Base-by-base conservation (phyloP, 768 basidiomycete genomes). In the Naematelia encephala region DNA sequence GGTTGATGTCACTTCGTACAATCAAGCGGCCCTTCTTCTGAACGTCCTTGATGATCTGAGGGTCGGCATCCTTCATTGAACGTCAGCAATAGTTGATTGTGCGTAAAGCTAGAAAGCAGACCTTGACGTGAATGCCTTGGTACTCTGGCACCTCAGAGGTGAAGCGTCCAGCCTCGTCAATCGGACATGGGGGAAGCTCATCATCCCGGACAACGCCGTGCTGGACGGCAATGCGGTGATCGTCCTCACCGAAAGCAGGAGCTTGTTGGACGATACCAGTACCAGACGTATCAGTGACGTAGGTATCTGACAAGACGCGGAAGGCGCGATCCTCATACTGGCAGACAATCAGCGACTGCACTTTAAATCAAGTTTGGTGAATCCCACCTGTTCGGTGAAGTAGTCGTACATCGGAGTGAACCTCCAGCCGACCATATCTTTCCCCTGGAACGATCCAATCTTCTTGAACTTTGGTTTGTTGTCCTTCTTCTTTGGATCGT, bases 261-360 rank as follows among this genome's bases (percentile, higher is more conserved):
- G 96, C 91, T 79, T 99, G 96, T 76, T 99, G 96, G 27, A 99
- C 96, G 70, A 98, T 93, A 69, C 96, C 96, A 26, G 96, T 99
- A 72, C 96, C 96, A 60, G 91, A 89, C 14, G 85, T 83, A 67
- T 87, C 88, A 2, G 91, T 94, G 49, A 99, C 94, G 75, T 99
- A 99, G 0, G 86, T 87, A 71, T 99, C 96, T 21, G 84, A 82
- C 13, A 99, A 76, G 14, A 99, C 91, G 56, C 87, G 79, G 81
- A 94, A 98, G 0, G 91, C 94, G 67, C 84, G 85, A 74, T 92
- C 91, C 73, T 89, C 88, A 74, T 84, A 98, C 93, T 97, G 60
- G 26, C 30, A 53, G 10, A 48, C 53, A 50, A 50, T 51, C 59
- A 45, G 25, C 8, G 28, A n/a, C 16, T 39, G 34, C 25, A 13